Base-by-base conservation (phyloP, 441 rosid species). In the Populus hybrid region DNA sequence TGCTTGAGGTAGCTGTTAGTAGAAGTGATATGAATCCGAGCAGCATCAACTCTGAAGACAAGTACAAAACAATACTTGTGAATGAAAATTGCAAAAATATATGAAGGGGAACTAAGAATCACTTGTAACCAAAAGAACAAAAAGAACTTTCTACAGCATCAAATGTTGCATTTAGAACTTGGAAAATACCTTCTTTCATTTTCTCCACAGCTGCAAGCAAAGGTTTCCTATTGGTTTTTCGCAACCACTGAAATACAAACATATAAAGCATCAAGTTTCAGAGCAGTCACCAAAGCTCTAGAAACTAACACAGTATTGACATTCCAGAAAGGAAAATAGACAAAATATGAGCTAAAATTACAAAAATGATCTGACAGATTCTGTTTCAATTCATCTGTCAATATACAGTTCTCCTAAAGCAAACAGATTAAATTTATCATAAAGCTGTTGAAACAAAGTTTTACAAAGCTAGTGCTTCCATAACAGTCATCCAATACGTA, bases 21-120 rank as follows among this genome's bases (percentile, higher is more conserved):
- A 95, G 90, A 79, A 95, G 97, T 77, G 99, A 95, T 80, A 95
- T 95, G 87, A 92, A 95, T 57, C 97, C 99, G 72, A 95, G 99
- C 86, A 95, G 91, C 99, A 93, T 95, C 91, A 95, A 83, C 88
- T 95, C 99, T 95, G 91, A 71, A 78, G 42, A 85, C 0, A 74
- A 72, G 59, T 34, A 74, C 73, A 65, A 69, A 74, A 78, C 32
- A 10, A 78, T 46, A 67, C 38, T 76, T 28, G 38, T 46, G 74
- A 61, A 76, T 35, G 70, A 73, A 74, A 81, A 54, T 69, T 12
- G 69, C 30, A 77, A 78, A 50, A 77, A 66, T 73, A 64, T 3
- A 35, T 28, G 10, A 73, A 16, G 14, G 20, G 42, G 54, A 42
- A 28, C 70, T 21, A 73, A 46, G 72, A 67, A 6, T 32, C 36